phyloP scores from a whole-genome alignment of 805 yeast species.

The Kodamaea fukazawae region DNA sequence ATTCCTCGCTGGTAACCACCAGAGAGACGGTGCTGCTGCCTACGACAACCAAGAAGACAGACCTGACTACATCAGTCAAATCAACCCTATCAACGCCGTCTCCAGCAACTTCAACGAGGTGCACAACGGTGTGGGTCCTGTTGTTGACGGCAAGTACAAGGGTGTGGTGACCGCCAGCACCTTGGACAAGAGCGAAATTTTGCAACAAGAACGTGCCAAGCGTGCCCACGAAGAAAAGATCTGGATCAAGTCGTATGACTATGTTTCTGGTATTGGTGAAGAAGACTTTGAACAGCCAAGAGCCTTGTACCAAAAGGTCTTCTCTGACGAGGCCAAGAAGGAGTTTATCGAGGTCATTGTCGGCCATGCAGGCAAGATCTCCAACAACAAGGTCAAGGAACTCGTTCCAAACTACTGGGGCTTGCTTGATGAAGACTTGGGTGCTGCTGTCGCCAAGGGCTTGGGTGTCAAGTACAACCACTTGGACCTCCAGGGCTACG shows the following conservation, averaged over 20 bases:
- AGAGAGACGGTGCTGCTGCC: conserved; percentile 21
- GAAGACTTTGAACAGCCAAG: conserved; percentile 49
- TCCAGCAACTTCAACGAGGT: conserved; percentile 18
- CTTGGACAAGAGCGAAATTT: conserved; percentile 22
- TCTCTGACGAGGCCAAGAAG: conserved; percentile 26
- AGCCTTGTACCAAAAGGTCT: conserved; percentile 40
- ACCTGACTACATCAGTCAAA: conserved; percentile 52
- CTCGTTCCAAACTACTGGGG: conserved; percentile 44
- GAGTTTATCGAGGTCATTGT: conserved; percentile 36
- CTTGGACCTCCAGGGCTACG: conserved; percentile 32
- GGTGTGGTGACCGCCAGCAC: conserved; percentile 31
- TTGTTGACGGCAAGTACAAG: conserved; percentile 22
- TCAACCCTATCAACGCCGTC: conserved; percentile 29
- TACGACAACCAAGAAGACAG: conserved; percentile 37
- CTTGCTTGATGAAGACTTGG: conserved; percentile 39
- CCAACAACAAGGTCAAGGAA: conserved; percentile 28
- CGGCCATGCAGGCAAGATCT: conserved; percentile 36
- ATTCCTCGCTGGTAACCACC: conserved; percentile 25
- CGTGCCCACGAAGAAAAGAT: conserved; percentile 36
- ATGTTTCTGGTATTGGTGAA: conserved; percentile 40
- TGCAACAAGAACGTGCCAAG: conserved; percentile 28
- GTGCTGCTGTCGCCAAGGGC: conserved; percentile 39
- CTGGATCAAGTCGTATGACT: conserved; percentile 35
- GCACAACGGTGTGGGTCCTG: conserved; percentile 20
- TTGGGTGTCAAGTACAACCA: conserved; percentile 37